phyloP scores from a whole-genome alignment of 1,139 yeast genomes.

The Kurtzmaniella natalensis region DNA sequence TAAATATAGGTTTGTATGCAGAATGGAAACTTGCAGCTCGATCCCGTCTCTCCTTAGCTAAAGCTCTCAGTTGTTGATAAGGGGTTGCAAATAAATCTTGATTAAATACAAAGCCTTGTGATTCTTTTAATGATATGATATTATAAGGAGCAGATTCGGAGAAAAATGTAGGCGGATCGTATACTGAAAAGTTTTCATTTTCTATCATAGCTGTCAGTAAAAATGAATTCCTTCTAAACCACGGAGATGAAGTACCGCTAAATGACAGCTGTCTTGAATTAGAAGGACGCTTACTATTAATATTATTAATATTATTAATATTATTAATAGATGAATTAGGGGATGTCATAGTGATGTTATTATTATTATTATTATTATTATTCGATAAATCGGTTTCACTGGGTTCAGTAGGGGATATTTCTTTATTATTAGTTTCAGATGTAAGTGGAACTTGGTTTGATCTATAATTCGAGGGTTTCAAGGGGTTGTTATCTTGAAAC shows the following conservation, averaged over 20 bases:
- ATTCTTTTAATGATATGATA: conserved; percentile 51
- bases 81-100: conserved; percentile 69
- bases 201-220: conserved; percentile 59
- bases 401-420: too few relatives aligned
- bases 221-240: conserved; percentile 57
- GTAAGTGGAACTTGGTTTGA: too few relatives aligned
- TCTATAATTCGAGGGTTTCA: too few relatives aligned
- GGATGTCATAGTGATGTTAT: too few relatives aligned
- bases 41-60: conserved; percentile 33
- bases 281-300: background rate
- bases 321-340: too few relatives aligned
- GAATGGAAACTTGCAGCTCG: conserved; percentile 23
- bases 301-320: too few relatives aligned
- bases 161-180: conserved; percentile 40
- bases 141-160: conserved; percentile 29
- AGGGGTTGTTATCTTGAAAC: too few relatives aligned
- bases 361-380: too few relatives aligned
- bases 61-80: conserved; percentile 53
- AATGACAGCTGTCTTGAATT: conserved; percentile 37
- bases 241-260: conserved; percentile 47
- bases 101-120: conserved; percentile 73
- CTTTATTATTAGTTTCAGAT: too few relatives aligned
- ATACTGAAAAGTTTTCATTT: conserved; percentile 55
- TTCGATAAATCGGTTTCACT: too few relatives aligned
- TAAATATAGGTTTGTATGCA: conserved; percentile 7